A percentile compares a stretch with the other conserved stretches of the same genome.
Evolutionary conservation across 805 yeast genomes (phyloP).

Genomic region (Metschnikowia orientalis): DNA sequence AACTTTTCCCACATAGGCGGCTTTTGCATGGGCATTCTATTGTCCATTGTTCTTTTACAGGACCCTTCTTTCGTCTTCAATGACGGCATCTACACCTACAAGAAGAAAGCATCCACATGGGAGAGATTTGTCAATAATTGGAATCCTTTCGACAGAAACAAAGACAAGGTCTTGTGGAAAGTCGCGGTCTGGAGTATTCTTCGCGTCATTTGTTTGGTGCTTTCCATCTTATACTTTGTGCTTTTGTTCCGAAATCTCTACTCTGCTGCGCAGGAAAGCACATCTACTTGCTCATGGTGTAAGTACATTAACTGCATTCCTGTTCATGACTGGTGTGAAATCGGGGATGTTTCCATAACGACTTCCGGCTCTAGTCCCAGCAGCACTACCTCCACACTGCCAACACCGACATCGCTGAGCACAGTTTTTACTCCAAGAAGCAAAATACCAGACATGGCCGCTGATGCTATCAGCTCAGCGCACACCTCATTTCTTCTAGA

Average conservation of each 20-base stretch:
- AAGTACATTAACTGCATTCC: slow-evolving; percentile 69
- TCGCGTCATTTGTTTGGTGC: slow-evolving; percentile 41
- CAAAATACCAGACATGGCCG: neutral
- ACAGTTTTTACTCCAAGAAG: slow-evolving; percentile 1
- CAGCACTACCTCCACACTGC: neutral
- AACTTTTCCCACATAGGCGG: slow-evolving; percentile 77
- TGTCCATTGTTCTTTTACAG: slow-evolving; percentile 47
- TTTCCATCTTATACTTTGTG: slow-evolving; percentile 48
- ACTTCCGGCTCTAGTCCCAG: slow-evolving; percentile 8
- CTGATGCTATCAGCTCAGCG: too few relatives aligned
- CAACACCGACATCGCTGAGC: slow-evolving; percentile 2
- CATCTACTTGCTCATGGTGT: slow-evolving; percentile 62
- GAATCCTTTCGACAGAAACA: slow-evolving; percentile 35
- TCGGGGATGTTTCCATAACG: slow-evolving; percentile 35
- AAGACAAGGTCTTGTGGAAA: slow-evolving; percentile 30
- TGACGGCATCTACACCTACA: slow-evolving; percentile 37
- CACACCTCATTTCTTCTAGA: too few relatives aligned
- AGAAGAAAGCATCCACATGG: slow-evolving; percentile 26
- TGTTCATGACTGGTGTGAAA: slow-evolving; percentile 65
- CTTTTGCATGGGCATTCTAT: slow-evolving; percentile 54
- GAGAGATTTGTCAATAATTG: slow-evolving; percentile 34
- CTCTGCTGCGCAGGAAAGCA: slow-evolving; percentile 39
- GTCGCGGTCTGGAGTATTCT: slow-evolving; percentile 52
- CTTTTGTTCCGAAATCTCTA: slow-evolving; percentile 47
- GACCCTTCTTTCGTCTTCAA: slow-evolving; percentile 50